phyloP scores from a whole-genome alignment of 768 basidiomycete genomes.

The Leccinum pellstonianum region DNA sequence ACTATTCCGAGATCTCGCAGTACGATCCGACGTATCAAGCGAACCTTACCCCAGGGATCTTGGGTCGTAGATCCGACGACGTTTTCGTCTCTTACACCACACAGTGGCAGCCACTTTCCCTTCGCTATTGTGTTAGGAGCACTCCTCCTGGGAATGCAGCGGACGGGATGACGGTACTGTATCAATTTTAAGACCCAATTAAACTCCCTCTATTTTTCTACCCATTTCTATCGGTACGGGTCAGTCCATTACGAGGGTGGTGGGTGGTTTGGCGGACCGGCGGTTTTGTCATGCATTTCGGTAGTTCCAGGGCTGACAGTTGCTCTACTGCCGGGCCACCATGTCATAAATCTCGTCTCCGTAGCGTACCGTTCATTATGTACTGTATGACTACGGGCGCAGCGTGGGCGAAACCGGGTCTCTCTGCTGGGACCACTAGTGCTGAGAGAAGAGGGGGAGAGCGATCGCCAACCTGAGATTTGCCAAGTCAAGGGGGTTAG shows the following conservation, averaged over 20 bases:
- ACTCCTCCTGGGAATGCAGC: neutral
- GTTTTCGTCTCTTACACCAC: constrained; percentile 2
- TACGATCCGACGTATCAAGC: constrained; percentile 7
- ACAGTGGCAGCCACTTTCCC: neutral
- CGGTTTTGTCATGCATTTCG: constrained; percentile 14
- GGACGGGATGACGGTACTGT: neutral
- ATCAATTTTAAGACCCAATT: neutral
- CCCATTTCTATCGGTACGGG: constrained; percentile 10
- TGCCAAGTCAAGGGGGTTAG: constrained; percentile 10
- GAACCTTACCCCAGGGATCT: constrained; percentile 14
- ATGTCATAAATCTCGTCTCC: neutral
- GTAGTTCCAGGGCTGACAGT: constrained; percentile 7
- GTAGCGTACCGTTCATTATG: constrained; percentile 12
- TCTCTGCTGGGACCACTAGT: neutral
- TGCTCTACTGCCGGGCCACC: neutral
- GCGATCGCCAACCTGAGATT: constrained; percentile 27
- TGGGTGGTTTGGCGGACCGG: constrained; percentile 17
- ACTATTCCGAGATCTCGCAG: constrained; percentile 18
- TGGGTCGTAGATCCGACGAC: constrained; percentile 19
- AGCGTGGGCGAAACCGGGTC: neutral
- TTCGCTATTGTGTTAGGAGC: neutral
- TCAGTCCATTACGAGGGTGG: constrained; percentile 21
- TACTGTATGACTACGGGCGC: constrained; percentile 7
- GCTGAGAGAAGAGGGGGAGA: neutral
- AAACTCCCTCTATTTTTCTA: constrained; percentile 3